Percentiles rank a stretch among this genome's conserved stretches.
phyloP scores from a whole-genome alignment of 495 filamentous ascomycete species.

The Ascobolus immersus region DNA sequence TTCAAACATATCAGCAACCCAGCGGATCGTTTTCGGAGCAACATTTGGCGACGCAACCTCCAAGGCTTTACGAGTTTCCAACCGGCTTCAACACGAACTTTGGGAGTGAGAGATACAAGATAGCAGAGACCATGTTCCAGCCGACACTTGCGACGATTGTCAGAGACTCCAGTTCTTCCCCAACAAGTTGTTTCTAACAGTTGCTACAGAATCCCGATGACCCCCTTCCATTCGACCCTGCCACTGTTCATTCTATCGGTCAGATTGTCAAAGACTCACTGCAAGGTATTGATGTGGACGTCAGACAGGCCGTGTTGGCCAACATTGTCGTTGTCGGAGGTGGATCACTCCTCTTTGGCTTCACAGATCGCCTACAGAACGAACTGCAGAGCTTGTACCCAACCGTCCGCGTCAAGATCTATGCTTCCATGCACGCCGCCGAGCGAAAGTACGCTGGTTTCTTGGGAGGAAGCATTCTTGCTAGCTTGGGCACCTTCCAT shows the following conservation, averaged over 20 bases:
- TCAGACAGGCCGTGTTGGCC: conserved; percentile 51
- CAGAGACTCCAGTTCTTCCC: too few species aligned
- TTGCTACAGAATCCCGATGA: conserved; percentile 22
- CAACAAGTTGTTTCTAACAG: conserved; percentile 18
- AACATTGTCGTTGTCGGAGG: conserved; percentile 90
- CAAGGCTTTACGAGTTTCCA: conserved; percentile 83
- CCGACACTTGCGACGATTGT: too few species aligned
- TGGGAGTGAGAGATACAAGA: conserved; percentile 56
- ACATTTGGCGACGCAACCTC: conserved; percentile 35
- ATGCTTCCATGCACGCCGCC: conserved; percentile 55
- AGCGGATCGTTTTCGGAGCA: too few species aligned
- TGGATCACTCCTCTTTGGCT: conserved; percentile 57
- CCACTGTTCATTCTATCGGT: conserved; percentile 32
- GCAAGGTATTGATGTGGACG: conserved; percentile 58
- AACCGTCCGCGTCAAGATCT: conserved; percentile 55
- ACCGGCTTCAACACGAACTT: conserved; percentile 90
- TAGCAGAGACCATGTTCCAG: conserved; percentile 52
- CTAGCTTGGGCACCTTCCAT: conserved; percentile 93
- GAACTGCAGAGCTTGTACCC: conserved; percentile 61
- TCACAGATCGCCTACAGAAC: conserved; percentile 65
- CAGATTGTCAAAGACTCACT: conserved; percentile 55
- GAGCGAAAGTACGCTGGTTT: conserved; percentile 79
- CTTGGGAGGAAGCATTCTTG: conserved; percentile 91
- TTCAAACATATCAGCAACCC: too few species aligned
- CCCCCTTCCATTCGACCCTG: conserved; percentile 34